phyloP scores from a whole-genome alignment of 2,329 filamentous ascomycete genomes.

The Fusarium decemcellulare region DNA sequence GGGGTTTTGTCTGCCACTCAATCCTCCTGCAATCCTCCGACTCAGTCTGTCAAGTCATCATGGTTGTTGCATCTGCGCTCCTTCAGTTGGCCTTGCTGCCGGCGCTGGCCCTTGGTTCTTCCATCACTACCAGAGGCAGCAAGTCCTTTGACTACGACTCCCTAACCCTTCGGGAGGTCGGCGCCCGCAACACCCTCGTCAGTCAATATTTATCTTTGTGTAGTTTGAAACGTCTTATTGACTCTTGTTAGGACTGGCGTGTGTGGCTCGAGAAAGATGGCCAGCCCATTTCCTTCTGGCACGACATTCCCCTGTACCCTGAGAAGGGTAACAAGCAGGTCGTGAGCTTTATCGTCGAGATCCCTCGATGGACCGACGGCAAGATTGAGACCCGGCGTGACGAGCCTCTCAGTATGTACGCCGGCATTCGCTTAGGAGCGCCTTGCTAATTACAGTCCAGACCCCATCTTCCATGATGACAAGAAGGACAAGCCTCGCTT shows the following conservation, averaged over 20 bases:
- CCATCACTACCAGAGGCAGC: conserved; percentile 20
- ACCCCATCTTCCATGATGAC: conserved; percentile 60
- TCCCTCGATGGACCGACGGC: conserved; percentile 58
- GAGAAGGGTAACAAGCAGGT: conserved; percentile 51
- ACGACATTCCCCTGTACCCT: conserved; percentile 58
- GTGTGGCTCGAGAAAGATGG: conserved; percentile 58
- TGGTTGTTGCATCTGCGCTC: conserved; percentile 35
- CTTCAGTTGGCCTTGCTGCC: conserved; percentile 40
- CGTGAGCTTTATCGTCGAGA: conserved; percentile 58
- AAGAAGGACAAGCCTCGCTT: conserved; percentile 54
- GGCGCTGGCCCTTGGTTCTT: conserved; percentile 27
- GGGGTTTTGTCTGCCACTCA: background rate
- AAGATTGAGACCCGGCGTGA: conserved; percentile 57
- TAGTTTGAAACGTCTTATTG: fast-evolving
- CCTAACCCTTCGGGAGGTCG: conserved; percentile 53
- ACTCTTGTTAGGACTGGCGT: conserved; percentile 54
- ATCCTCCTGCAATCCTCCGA: too few relatives aligned
- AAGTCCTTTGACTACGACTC: conserved; percentile 47
- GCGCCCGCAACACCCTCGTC: conserved; percentile 56
- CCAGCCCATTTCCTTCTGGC: conserved; percentile 58
- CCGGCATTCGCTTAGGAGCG: fast-evolving
- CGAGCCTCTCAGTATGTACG: conserved; percentile 55
- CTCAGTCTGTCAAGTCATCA: conserved; percentile 8
- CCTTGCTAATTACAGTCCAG: conserved; percentile 34
- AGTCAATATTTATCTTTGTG: background rate